Percentiles rank a stretch among this genome's conserved stretches.
Conservation (phyloP, 495 filamentous ascomycete species). For the Arthonia radiata region DNA sequence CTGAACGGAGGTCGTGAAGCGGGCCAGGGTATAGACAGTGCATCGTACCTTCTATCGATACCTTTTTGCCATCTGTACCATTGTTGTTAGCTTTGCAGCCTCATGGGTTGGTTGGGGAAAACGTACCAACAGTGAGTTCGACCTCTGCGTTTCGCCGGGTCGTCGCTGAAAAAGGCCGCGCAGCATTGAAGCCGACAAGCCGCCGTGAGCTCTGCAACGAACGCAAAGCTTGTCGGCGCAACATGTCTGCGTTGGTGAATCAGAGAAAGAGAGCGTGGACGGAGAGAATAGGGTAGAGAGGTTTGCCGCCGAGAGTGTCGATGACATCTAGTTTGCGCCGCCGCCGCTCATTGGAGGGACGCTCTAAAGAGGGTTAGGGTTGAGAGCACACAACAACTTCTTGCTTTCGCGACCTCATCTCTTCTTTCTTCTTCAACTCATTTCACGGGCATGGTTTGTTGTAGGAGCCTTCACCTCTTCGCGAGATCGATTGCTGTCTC, state of each 20-base stretch:
- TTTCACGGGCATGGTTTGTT: constrained; percentile 58
- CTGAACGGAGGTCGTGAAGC: not conserved
- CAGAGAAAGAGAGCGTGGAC: constrained; percentile 18
- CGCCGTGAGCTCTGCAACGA: constrained; percentile 59
- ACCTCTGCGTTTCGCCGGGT: constrained; percentile 57
- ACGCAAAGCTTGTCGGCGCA: constrained; percentile 67
- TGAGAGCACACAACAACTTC: no score
- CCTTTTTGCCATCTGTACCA: constrained; percentile 69
- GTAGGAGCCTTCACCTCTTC: no score
- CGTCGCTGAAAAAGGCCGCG: constrained; percentile 53
- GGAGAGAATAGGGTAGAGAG: constrained; percentile 12
- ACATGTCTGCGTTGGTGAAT: no score
- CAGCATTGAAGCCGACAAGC: constrained; percentile 32
- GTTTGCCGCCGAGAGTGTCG: constrained; percentile 11
- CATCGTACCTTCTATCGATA: constrained; percentile 69
- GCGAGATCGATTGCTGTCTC: no score
- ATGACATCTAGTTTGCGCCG: constrained; percentile 7
- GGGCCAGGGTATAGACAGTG: not conserved
- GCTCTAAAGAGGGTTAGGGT: no score
- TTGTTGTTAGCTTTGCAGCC: constrained; percentile 12
- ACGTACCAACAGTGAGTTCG: constrained; percentile 77
- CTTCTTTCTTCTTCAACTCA: constrained; percentile 23
- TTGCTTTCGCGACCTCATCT: constrained; percentile 13
- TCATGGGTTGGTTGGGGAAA: constrained; percentile 1
- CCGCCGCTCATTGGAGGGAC: no score